Base-by-base conservation (phyloP, 169 alveolate genomes). In the Plasmodium knowlesi region DNA sequence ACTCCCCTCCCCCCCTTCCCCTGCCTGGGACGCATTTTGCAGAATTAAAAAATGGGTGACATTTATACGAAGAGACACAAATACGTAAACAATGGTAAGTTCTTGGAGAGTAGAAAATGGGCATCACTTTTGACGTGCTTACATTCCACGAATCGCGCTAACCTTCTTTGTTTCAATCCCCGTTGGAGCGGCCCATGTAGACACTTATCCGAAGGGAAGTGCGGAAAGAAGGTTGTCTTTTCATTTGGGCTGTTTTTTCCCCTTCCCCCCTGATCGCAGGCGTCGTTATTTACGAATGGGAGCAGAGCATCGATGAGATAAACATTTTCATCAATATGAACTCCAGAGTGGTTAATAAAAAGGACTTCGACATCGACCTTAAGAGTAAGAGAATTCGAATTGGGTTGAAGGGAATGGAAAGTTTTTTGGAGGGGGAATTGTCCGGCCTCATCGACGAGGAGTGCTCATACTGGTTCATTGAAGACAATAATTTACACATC, bases 401-500 rank as follows among this genome's bases (percentile, higher is more conserved):
- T 78, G 94, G 94, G 32, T 32, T 89, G 57, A 89, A 89, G 19
- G 72, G 72, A 16, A 70, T 37, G 73, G 67, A 89, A 30, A 89
- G 90, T 25, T 89, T 89, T 89, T 30, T 89, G 46, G 94, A 89
- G 43, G 94, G 89, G 25, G 94, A 89, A 50, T 50, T 89, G 50
- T 89, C 28, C 30, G 72, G 94, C 46, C 28, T 89, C 5, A 89
- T 89, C 53, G 89, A 80, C 70, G 94, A 89, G 46, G 94, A 70
- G 12, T 89, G 90, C 34, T 89, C 94, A 1, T 89, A 89, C 53
- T 89, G 94, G 94, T 89, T 78, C n/a, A 89, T 89, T 46, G 94
- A 89, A n/a, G 94, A 89, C 34, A 89, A 89, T 8, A 89, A 57
- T 79, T 79, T 89, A 6, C 94, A 89, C 46, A 89, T 89, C n/a